Base-by-base conservation (phyloP, 805 yeast genomes). In the Wickerhamomyces chaumierensis region DNA sequence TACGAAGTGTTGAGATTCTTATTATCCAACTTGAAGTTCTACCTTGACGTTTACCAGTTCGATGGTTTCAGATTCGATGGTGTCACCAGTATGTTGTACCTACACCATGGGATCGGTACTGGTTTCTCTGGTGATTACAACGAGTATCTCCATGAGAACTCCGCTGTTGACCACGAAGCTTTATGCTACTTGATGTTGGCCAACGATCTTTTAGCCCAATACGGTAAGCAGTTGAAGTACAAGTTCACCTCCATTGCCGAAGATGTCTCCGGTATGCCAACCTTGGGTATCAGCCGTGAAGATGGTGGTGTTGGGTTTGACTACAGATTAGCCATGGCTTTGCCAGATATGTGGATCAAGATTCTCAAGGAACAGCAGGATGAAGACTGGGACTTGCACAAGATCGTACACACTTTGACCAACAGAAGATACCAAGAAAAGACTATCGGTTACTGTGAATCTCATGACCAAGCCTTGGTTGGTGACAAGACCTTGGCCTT, bases 321-420 rank as follows among this genome's bases (percentile, higher is more conserved):
- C 57, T 90, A 90, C 59, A 69, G 97, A 45, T 68, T 90, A 39
- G 92, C 95, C 2, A 90, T 90, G 98, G 96, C 97, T 1, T 68
- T 90, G 42, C 98, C 98, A 4, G 98, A 90, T 59, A 90, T 90
- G 97, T 90, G 98, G 98, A 90, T 90, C 63, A 92, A 92, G 59
- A 60, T 87, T 36, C 63, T 90, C 49, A 90, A 92, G 56, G 96
- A 88, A 56, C 63, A 70, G 42, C 54, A 61, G 34, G 97, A 90
- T 58, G 95, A 88, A 43, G 81, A 85, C 37, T 90, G 98, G 98
- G 86, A 88, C 51, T 61, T 90, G 65, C 86, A 81, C 34, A 65
- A 71, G 43, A 87, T 90, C 40, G 79, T 78, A 17, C 79, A 75
- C 55, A 84, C 94, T 2, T 69, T 90, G 50, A 77, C 95, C 27